These are phyloP conservation scores for Berberis vulgaris DNA, from an alignment of 164 flowering plant species.

Conservation along the genomic window DNA sequence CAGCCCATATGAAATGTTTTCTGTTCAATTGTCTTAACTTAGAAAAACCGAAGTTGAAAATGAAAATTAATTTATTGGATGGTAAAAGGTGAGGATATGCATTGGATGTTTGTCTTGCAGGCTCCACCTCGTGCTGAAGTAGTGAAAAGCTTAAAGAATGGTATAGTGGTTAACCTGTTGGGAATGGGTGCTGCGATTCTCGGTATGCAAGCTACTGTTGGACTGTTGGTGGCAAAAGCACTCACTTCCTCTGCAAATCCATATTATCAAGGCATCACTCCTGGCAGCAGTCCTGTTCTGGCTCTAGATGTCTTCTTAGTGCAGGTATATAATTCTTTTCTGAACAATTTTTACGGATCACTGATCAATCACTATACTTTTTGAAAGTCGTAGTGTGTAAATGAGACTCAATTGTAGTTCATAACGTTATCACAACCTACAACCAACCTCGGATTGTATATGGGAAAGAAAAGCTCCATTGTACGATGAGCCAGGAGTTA, in stretches of 20 bases:
- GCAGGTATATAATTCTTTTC: conserved; percentile 51
- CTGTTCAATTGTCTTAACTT: no score
- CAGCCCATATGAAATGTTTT: no score
- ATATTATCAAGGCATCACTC: conserved; percentile 66
- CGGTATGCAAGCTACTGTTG: conserved; percentile 99
- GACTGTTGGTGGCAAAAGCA: conserved; percentile 86
- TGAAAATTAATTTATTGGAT: no score
- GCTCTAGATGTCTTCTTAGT: conserved; percentile 95
- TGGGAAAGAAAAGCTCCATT: no score
- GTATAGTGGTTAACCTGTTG: conserved; percentile 67
- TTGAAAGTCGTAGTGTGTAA: no score
- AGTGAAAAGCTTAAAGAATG: conserved; percentile 78
- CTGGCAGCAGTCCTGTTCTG: conserved; percentile 86
- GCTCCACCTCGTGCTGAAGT: conserved; percentile 99
- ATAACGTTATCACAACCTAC: no score
- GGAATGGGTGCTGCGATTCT: conserved; percentile 98
- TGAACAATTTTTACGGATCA: neutral
- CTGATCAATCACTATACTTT: neutral
- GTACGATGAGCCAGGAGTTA: no score
- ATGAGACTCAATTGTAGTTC: no score
- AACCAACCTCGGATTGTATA: no score
- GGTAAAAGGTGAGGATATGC: no score
- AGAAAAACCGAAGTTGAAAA: no score
- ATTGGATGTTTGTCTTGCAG: conserved; percentile 24
- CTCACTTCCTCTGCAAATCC: conserved; percentile 86